Percentiles rank a stretch among this genome's conserved stretches.
Conservation (phyloP, 2,329 filamentous ascomycete genomes). For the Sporothrix inflata region DNA sequence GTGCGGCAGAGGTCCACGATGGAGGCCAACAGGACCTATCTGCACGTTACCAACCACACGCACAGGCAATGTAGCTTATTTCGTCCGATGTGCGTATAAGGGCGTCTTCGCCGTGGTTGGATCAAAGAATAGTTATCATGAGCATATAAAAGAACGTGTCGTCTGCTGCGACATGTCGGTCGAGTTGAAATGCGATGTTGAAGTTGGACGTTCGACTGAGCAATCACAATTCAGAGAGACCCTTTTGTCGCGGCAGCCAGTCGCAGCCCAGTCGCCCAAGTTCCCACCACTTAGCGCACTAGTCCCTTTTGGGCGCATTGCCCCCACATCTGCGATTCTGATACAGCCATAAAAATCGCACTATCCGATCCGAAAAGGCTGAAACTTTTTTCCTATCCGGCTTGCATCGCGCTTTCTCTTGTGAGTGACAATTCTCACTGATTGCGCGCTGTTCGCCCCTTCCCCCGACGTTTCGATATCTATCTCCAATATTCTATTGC, state of each 20-base stretch:
- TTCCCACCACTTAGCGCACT: neutral
- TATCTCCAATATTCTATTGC: conserved; percentile 7
- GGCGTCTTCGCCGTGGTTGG: neutral
- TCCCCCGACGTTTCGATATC: conserved; percentile 16
- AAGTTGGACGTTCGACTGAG: conserved; percentile 2
- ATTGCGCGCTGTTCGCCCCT: conserved; percentile 11
- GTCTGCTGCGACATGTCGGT: conserved; percentile 1
- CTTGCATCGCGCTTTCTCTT: conserved; percentile 19
- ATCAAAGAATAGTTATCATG: neutral
- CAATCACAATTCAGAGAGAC: conserved; percentile 23
- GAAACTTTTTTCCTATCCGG: conserved; percentile 35
- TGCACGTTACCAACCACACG: neutral
- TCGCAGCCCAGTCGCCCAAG: conserved; percentile 8
- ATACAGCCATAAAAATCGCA: conserved; percentile 7
- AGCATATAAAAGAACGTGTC: neutral
- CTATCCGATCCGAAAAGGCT: conserved; percentile 30
- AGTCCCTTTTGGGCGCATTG: neutral
- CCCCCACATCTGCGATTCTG: neutral
- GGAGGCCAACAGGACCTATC: neutral
- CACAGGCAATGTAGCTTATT: neutral
- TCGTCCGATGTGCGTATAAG: neutral
- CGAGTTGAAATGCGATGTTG: neutral
- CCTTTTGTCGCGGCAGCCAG: conserved; percentile 11
- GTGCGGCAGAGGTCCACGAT: neutral
- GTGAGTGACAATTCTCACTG: conserved; percentile 13